Percentiles rank a stretch among this genome's conserved stretches.
Evolutionary conservation across 306 rosid genomes (phyloP).

Genomic region (Rosa lucieae): DNA sequence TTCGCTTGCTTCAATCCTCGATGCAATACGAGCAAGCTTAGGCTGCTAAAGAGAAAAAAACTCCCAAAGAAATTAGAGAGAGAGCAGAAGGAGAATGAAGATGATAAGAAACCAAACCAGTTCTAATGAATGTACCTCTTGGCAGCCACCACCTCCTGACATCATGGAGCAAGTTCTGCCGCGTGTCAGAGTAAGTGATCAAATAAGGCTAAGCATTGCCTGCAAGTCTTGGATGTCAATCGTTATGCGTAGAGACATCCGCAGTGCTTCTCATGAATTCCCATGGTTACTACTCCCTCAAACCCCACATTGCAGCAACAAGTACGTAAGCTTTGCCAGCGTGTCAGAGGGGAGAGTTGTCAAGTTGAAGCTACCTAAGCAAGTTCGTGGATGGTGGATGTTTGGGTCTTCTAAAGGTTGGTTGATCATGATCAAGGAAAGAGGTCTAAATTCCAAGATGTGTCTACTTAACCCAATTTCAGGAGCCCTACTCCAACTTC

Average conservation of each 20-base stretch:
- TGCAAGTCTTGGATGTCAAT: not conserved
- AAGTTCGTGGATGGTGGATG: not conserved
- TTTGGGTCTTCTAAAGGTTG: not conserved
- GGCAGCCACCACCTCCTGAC: not conserved
- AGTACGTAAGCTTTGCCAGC: not conserved
- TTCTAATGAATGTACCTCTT: not conserved
- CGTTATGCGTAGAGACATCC: not conserved
- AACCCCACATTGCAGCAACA: not conserved
- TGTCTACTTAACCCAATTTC: not conserved
- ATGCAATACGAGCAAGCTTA: no score
- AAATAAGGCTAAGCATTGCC: not conserved
- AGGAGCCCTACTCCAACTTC: not conserved
- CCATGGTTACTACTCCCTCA: conserved; percentile 4
- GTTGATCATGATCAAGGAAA: not conserved
- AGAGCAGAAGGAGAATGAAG: no score
- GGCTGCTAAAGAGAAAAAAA: no score
- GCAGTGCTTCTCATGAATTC: not conserved
- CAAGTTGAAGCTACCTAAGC: not conserved
- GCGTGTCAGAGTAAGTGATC: not conserved
- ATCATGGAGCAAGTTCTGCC: not conserved
- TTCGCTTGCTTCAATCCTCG: no score
- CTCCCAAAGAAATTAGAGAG: no score
- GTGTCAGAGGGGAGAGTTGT: not conserved
- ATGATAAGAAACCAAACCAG: no score
- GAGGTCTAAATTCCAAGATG: not conserved